phyloP scores from a whole-genome alignment of 805 yeast species.

The Candida nitratophila region DNA sequence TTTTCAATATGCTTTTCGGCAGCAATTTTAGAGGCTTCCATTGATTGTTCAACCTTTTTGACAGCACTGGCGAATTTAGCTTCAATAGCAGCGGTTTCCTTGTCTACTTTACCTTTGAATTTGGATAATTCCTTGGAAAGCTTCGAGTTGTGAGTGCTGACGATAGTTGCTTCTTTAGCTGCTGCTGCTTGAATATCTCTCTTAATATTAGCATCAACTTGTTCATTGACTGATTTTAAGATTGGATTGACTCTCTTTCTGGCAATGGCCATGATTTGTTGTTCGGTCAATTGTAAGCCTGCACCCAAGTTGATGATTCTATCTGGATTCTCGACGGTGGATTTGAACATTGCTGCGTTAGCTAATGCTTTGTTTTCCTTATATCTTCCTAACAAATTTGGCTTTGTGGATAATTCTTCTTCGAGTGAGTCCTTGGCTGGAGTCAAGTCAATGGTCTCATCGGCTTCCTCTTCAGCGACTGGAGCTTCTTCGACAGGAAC shows the following conservation, averaged over 20 bases:
- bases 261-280: constrained; percentile 49
- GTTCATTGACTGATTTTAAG: constrained; percentile 41
- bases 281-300: constrained; percentile 47
- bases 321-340: constrained; percentile 39
- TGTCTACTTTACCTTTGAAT: constrained; percentile 30
- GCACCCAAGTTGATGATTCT: constrained; percentile 45
- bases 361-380: constrained; percentile 43
- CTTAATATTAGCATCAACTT: constrained; percentile 35
- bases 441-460: constrained; percentile 15
- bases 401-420: constrained; percentile 37
- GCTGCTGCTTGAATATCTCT: constrained; percentile 33
- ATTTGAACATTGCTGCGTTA: constrained; percentile 35
- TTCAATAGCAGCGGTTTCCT: constrained; percentile 29
- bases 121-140: constrained; percentile 31
- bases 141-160: constrained; percentile 21
- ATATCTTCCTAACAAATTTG: constrained; percentile 40
- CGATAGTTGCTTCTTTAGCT: constrained; percentile 32
- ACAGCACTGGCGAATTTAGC: constrained; percentile 16
- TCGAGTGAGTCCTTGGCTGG: constrained; percentile 29
- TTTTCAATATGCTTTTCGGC: constrained; percentile 33
- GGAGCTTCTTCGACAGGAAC: constrained; percentile 17
- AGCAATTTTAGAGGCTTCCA: constrained; percentile 22
- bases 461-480: constrained; percentile 15
- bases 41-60: constrained; percentile 16
- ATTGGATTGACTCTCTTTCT: constrained; percentile 49